These are phyloP conservation scores for Chaetomiaceae sp. DNA, from an alignment of 2,329 filamentous ascomycete genomes.

Conservation along the genomic window DNA sequence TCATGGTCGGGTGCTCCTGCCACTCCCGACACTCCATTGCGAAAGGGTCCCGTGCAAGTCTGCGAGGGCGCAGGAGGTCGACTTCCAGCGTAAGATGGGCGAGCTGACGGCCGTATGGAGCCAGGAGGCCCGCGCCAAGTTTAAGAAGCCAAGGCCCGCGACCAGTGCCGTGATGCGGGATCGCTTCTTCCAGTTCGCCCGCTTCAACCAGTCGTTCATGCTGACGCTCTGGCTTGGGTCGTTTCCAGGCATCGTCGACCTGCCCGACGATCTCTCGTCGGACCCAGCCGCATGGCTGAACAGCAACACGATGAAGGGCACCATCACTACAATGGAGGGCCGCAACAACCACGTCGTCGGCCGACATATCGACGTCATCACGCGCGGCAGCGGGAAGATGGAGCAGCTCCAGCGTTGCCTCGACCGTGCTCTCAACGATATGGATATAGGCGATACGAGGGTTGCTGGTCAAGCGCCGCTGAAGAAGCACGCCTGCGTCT, in stretches of 20 bases:
- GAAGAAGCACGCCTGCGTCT: slow-evolving; percentile 13
- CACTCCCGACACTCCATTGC: neutral
- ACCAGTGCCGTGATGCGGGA: neutral
- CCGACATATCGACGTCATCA: slow-evolving; percentile 11
- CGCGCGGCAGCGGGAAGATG: slow-evolving; percentile 8
- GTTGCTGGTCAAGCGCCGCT: slow-evolving; percentile 2
- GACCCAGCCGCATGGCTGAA: slow-evolving; percentile 8
- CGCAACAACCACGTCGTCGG: slow-evolving; percentile 6
- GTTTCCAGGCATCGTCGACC: slow-evolving; percentile 10
- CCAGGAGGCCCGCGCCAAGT: neutral
- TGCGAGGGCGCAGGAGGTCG: neutral
- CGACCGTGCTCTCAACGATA: neutral
- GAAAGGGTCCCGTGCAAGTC: neutral
- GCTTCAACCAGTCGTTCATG: neutral
- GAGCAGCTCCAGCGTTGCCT: slow-evolving; percentile 8
- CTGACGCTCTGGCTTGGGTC: slow-evolving; percentile 6
- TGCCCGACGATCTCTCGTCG: slow-evolving; percentile 9
- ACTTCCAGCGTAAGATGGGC: neutral
- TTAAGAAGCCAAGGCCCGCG: neutral
- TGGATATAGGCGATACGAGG: neutral
- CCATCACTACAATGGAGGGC: slow-evolving; percentile 6
- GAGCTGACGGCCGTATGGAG: neutral
- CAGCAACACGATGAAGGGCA: neutral
- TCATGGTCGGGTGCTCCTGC: neutral
- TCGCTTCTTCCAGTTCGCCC: neutral